A percentile compares a stretch with the other conserved stretches of the same genome.
Conservation (phyloP, 176 grass and related monocot species). For the Luzula sylvatica region DNA sequence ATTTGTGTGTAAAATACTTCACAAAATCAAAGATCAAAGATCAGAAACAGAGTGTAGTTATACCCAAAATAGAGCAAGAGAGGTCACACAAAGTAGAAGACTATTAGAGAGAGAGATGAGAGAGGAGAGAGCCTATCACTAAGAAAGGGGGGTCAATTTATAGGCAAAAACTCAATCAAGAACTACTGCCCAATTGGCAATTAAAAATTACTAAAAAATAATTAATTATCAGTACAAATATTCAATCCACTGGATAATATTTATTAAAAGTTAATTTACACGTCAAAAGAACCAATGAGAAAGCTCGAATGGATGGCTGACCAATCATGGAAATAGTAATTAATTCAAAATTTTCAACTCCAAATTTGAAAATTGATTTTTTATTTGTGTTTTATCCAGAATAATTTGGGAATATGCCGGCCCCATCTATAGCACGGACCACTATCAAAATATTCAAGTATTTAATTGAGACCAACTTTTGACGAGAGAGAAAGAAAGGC, state of each 20-base stretch:
- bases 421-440: no score
- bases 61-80: not conserved
- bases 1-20: no score
- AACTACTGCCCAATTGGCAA: not conserved
- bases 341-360: not conserved
- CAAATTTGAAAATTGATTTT: not conserved
- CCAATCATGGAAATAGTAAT: not conserved
- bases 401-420: slow-evolving; percentile 14
- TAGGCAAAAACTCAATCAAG: slow-evolving; percentile 21
- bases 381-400: slow-evolving; percentile 9
- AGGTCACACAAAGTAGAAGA: not conserved
- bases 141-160: slow-evolving; percentile 5
- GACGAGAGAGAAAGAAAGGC: not conserved
- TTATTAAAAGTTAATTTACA: not conserved
- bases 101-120: not conserved
- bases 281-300: slow-evolving; percentile 15
- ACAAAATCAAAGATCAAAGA: not conserved
- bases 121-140: not conserved
- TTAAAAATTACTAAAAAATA: slow-evolving; percentile 2
- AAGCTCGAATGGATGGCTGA: slow-evolving; percentile 2
- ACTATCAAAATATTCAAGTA: slow-evolving; percentile 14
- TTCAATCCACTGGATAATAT: not conserved
- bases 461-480: slow-evolving; percentile 2
- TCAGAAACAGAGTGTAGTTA: not conserved
- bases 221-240: not conserved